A percentile compares a stretch with the other conserved stretches of the same genome.
phyloP scores from a whole-genome alignment of 2,329 filamentous ascomycete species.

The Arthrobotrys sphaeroides region DNA sequence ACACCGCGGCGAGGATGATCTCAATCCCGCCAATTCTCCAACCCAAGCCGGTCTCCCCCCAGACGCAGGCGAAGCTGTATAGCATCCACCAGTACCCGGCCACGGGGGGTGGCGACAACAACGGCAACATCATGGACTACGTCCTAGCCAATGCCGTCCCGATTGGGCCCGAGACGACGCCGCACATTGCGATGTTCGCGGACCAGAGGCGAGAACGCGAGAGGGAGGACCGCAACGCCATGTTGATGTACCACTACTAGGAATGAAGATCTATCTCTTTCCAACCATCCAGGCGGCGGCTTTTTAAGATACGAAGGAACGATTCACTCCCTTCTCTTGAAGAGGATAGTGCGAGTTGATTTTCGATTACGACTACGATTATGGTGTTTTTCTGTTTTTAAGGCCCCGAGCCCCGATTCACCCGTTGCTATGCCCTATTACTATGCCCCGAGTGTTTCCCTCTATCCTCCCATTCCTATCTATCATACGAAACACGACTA shows the following conservation, averaged over 20 bases:
- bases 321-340: background rate
- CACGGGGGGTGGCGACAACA: background rate
- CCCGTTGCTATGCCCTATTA: background rate
- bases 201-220: slow-evolving; percentile 28
- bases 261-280: background rate
- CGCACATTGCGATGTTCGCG: slow-evolving; percentile 51
- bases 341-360: background rate
- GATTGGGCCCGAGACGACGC: slow-evolving; percentile 36
- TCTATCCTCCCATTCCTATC: background rate
- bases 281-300: background rate
- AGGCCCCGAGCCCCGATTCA: too few species aligned
- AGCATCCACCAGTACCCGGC: slow-evolving; percentile 12
- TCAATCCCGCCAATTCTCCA: slow-evolving; percentile 2
- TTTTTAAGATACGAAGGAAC: background rate
- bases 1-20: too few species aligned
- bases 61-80: slow-evolving; percentile 25
- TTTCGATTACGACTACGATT: background rate
- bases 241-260: background rate
- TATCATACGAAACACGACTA: background rate
- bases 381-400: background rate
- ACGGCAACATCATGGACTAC: slow-evolving; percentile 16
- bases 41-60: slow-evolving; percentile 33
- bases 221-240: background rate
- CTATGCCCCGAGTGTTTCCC: background rate
- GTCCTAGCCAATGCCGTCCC: slow-evolving; percentile 13